Conservation (phyloP, 352 stramenopile genomes). For the Phytophthora sojae region DNA sequence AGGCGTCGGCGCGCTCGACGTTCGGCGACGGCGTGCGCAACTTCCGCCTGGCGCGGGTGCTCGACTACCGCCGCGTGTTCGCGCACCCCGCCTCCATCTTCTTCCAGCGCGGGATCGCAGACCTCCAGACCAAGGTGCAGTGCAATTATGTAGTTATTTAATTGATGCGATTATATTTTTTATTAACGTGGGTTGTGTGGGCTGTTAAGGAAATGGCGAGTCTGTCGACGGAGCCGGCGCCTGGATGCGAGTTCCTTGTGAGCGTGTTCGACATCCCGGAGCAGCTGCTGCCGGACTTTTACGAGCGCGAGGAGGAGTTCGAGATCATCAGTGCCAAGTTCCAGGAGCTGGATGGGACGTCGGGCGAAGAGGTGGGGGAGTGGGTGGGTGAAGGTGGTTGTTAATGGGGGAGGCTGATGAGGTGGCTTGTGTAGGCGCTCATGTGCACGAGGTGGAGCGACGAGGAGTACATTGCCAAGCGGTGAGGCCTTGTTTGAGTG, state of each 20-base stretch:
- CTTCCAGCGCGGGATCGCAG: conserved; percentile 92
- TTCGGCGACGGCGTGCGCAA: conserved; percentile 87
- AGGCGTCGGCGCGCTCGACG: conserved; percentile 86
- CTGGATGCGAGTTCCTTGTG: conserved; percentile 68
- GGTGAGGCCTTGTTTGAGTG: conserved; percentile 25
- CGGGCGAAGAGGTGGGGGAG: conserved; percentile 35
- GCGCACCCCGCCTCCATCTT: conserved; percentile 94
- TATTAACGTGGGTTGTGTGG: neutral
- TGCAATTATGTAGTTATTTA: no score
- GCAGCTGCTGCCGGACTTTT: conserved; percentile 67
- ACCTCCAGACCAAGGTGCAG: conserved; percentile 78
- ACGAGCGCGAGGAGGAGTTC: conserved; percentile 91
- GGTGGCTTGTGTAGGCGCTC: conserved; percentile 47
- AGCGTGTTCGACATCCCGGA: conserved; percentile 77
- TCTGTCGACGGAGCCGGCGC: conserved; percentile 73
- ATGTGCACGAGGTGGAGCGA: conserved; percentile 92
- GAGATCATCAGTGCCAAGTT: conserved; percentile 86
- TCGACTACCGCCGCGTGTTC: conserved; percentile 91
- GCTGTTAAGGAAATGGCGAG: conserved; percentile 88
- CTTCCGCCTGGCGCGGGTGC: conserved; percentile 89
- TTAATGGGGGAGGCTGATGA: neutral
- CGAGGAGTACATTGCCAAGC: conserved; percentile 78
- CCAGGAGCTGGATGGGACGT: conserved; percentile 60
- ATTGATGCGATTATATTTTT: neutral
- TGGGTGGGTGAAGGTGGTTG: neutral